These are phyloP conservation scores for Chrysoporthe austroafricana DNA, from an alignment of 2,329 filamentous ascomycete genomes.

Conservation along the genomic window DNA sequence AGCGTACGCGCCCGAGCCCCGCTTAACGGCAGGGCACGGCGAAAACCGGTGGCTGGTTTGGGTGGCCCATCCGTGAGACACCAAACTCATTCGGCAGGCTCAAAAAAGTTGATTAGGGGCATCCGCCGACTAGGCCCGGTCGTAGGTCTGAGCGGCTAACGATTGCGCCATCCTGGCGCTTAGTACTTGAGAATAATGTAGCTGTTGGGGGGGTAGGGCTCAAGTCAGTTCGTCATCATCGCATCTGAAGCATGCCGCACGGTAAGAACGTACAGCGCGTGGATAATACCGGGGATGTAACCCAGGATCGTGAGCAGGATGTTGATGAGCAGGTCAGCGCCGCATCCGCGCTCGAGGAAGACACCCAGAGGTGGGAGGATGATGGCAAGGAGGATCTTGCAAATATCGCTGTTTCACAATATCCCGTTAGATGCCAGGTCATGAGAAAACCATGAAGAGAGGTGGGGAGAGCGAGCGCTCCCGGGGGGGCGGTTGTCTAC, in stretches of 20 bases:
- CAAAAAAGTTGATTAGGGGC: not conserved
- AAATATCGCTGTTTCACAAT: conserved; percentile 51
- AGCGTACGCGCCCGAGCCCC: not conserved
- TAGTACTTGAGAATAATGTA: conserved; percentile 91
- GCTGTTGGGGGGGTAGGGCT: conserved; percentile 34
- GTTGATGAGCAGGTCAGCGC: conserved; percentile 88
- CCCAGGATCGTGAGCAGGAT: conserved; percentile 79
- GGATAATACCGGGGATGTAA: conserved; percentile 82
- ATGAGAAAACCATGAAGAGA: not conserved
- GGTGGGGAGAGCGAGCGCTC: not conserved
- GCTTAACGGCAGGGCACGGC: not conserved
- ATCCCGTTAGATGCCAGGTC: not conserved
- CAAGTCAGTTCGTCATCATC: conserved; percentile 37
- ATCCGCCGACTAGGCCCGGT: not conserved
- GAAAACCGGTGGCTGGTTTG: conserved; percentile 9
- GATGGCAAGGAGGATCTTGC: conserved; percentile 81
- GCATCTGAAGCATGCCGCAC: not conserved
- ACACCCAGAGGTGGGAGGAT: conserved; percentile 89
- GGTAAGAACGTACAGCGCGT: conserved; percentile 66
- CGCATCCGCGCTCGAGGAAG: conserved; percentile 91
- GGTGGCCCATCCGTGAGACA: not conserved
- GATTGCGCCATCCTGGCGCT: conserved; percentile 3
- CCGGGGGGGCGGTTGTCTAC: conserved; percentile 43
- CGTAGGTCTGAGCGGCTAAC: conserved; percentile 3
- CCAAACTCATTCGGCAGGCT: not conserved